These are phyloP conservation scores for Neurospora sp. DNA, from an alignment of 495 filamentous ascomycete genomes.

Conservation along the genomic window DNA sequence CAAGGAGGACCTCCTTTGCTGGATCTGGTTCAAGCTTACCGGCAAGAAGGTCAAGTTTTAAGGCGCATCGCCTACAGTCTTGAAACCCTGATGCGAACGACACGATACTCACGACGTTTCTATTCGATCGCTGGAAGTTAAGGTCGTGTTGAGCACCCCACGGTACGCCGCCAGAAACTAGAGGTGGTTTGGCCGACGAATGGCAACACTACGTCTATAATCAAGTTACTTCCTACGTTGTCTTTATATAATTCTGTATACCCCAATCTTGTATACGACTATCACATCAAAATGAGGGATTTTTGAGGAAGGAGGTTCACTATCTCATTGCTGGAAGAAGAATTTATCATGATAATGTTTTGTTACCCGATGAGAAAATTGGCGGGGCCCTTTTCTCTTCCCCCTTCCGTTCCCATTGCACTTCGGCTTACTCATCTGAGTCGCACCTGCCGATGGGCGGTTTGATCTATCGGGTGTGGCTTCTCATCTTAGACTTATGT, in stretches of 20 bases:
- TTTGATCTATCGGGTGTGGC: neutral
- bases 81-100: neutral
- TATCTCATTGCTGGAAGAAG: too few species aligned
- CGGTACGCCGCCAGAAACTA: neutral
- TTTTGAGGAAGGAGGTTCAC: neutral
- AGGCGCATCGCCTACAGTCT: neutral
- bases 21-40: slow-evolving; percentile 44
- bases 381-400: neutral
- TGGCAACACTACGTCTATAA: neutral
- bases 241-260: slow-evolving; percentile 1
- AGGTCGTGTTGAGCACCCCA: neutral
- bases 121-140: neutral
- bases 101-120: slow-evolving; percentile 9
- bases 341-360: too few species aligned
- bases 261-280: neutral
- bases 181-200: neutral
- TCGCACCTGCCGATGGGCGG: neutral
- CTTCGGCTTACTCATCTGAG: neutral
- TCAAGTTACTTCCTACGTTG: neutral
- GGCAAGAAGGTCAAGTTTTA: slow-evolving; percentile 43
- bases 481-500: neutral
- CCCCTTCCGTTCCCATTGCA: neutral
- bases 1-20: slow-evolving; percentile 46
- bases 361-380: too few species aligned
- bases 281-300: neutral